Evolutionary conservation across 1,139 yeast species (phyloP).

Genomic region (Lodderomyces theae): DNA sequence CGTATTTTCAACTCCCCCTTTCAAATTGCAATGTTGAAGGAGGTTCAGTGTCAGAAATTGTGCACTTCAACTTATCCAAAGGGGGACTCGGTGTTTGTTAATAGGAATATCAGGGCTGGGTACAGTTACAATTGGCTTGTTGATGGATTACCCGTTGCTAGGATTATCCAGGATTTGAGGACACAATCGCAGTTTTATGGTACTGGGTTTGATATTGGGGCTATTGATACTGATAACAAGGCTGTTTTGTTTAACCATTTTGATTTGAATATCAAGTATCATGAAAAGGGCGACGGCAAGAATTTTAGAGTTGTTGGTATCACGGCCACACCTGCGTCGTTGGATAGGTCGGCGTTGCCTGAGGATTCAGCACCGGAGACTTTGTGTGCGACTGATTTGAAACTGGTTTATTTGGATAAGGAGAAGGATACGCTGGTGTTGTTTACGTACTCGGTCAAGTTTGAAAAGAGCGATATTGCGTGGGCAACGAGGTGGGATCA

Average conservation of each 20-base stretch:
- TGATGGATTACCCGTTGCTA: constrained; percentile 94
- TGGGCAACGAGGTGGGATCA: constrained; percentile 99
- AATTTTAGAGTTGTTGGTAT: constrained; percentile 86
- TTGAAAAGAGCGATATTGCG: constrained; percentile 65
- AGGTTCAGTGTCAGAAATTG: constrained; percentile 60
- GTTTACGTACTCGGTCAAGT: constrained; percentile 50
- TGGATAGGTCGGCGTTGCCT: constrained; percentile 38
- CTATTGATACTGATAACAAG: constrained; percentile 44
- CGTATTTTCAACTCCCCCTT: constrained; percentile 92
- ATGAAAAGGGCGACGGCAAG: constrained; percentile 62
- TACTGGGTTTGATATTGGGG: constrained; percentile 80
- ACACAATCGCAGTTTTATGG: constrained; percentile 66
- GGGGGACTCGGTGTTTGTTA: constrained; percentile 70
- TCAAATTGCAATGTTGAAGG: constrained; percentile 71
- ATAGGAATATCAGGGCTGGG: constrained; percentile 74
- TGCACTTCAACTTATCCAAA: constrained; percentile 62
- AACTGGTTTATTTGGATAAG: constrained; percentile 28
- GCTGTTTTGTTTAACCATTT: constrained; percentile 77
- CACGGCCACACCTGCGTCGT: constrained; percentile 66
- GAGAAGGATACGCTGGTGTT: constrained; percentile 31
- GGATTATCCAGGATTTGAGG: constrained; percentile 50
- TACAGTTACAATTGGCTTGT: constrained; percentile 89
- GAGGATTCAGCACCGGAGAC: constrained; percentile 33
- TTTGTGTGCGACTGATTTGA: constrained; percentile 19
- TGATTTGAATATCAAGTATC: constrained; percentile 77